Evolutionary conservation across 371 early-diverging fungal genomes (phyloP).

Genomic region (Haplosporangium sp.): DNA sequence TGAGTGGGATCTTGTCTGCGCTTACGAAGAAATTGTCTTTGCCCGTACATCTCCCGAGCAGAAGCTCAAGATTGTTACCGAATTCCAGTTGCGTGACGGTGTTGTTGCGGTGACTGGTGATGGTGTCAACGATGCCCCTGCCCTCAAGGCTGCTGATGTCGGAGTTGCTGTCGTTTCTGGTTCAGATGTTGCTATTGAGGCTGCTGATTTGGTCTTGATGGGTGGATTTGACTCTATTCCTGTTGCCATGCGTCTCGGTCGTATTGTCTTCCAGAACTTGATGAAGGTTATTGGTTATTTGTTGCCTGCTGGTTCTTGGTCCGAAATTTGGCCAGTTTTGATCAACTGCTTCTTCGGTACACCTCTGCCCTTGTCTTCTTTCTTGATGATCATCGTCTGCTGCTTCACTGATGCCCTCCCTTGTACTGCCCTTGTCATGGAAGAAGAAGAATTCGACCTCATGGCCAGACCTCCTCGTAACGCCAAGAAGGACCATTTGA

Average conservation of each 20-base stretch:
- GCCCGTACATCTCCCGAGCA: constrained; percentile 90
- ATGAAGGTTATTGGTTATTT: constrained; percentile 85
- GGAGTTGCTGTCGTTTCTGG: constrained; percentile 85
- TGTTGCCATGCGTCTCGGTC: constrained; percentile 82
- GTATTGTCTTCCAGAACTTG: constrained; percentile 86
- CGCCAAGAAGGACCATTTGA: constrained; percentile 69
- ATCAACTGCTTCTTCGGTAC: constrained; percentile 77
- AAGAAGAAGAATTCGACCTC: constrained; percentile 72
- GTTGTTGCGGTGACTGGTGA: constrained; percentile 89
- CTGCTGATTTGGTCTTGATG: constrained; percentile 78
- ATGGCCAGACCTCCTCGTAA: constrained; percentile 71
- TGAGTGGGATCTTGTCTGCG: constrained; percentile 70
- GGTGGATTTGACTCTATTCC: constrained; percentile 82
- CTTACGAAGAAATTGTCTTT: constrained; percentile 84
- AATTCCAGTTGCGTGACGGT: constrained; percentile 74
- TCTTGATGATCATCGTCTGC: constrained; percentile 76
- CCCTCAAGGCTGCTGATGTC: constrained; percentile 81
- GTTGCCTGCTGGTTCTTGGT: constrained; percentile 78
- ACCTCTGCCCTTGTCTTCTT: constrained; percentile 72
- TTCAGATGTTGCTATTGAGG: constrained; percentile 85
- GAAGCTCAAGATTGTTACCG: constrained; percentile 83
- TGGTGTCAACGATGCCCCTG: constrained; percentile 96
- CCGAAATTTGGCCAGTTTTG: constrained; percentile 78
- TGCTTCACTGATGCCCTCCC: constrained; percentile 63
- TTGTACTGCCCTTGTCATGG: constrained; percentile 76